Percentiles rank a stretch among this genome's conserved stretches.
Conservation (phyloP, 495 filamentous ascomycete species). For the Xylaria intraflava region DNA sequence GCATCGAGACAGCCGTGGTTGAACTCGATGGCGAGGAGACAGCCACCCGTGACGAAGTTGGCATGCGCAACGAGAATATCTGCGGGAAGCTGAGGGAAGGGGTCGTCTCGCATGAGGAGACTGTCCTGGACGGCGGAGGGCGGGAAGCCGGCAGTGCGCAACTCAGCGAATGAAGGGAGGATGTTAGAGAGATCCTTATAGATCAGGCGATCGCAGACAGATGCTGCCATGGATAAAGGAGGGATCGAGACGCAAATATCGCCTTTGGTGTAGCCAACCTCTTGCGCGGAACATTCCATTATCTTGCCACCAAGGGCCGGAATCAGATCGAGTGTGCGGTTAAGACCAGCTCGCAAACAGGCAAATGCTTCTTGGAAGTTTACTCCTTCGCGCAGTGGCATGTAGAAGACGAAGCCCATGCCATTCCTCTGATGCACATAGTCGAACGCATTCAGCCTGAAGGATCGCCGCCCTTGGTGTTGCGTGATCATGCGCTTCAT, state of each 20-base stretch:
- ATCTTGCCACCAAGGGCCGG: constrained; percentile 27
- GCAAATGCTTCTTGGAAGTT: constrained; percentile 21
- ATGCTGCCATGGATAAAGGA: constrained; percentile 8
- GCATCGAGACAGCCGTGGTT: constrained; percentile 45
- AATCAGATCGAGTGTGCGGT: constrained; percentile 25
- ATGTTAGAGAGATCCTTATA: constrained; percentile 18
- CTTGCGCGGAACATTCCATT: constrained; percentile 23
- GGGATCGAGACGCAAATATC: constrained; percentile 22
- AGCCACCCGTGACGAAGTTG: constrained; percentile 32
- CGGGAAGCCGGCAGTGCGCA: constrained; percentile 19
- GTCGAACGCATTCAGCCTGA: constrained; percentile 25
- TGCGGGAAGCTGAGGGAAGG: constrained; percentile 27
- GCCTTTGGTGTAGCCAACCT: constrained; percentile 24
- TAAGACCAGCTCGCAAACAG: constrained; percentile 23
- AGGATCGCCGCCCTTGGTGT: constrained; percentile 18
- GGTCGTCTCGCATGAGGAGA: constrained; percentile 15
- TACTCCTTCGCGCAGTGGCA: constrained; percentile 18
- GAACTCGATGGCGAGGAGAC: constrained; percentile 46
- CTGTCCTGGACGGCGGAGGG: constrained; percentile 21
- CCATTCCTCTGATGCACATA: constrained; percentile 24
- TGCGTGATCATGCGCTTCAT: constrained; percentile 12
- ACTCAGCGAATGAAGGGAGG: constrained; percentile 24
- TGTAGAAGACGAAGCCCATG: constrained; percentile 24
- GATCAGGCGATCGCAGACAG: constrained; percentile 10
- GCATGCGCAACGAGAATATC: constrained; percentile 29